Conservation (phyloP, 75 land plant species). For the Isoetes taiwanensis region DNA sequence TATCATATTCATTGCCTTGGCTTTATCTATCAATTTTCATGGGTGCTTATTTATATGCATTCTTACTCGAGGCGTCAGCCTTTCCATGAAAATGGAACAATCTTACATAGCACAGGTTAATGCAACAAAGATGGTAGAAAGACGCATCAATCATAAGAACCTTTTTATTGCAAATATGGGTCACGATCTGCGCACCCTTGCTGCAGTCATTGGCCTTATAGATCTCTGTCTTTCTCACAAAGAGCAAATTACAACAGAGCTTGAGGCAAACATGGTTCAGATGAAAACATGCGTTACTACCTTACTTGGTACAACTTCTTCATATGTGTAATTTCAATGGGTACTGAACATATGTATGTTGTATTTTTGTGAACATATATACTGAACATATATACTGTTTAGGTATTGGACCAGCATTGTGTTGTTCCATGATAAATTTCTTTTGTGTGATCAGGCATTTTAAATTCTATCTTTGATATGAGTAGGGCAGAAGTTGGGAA, state of each 20-base stretch:
- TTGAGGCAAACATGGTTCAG: slow-evolving; percentile 2
- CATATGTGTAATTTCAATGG: no score
- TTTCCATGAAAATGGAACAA: slow-evolving; percentile 6
- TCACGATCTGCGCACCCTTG: slow-evolving; percentile 1
- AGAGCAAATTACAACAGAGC: neutral
- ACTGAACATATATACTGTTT: no score
- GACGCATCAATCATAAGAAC: slow-evolving; percentile 1
- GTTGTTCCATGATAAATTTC: no score
- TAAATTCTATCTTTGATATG: slow-evolving; percentile 1
- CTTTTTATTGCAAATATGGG: neutral
- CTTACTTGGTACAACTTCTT: neutral
- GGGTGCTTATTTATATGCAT: neutral
- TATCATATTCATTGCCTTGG: neutral
- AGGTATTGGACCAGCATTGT: no score
- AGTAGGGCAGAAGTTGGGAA: slow-evolving; percentile 1
- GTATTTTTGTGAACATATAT: no score
- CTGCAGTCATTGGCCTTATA: neutral
- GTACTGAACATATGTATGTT: no score
- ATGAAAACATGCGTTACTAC: neutral
- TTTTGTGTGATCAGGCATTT: neutral
- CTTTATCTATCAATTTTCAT: neutral
- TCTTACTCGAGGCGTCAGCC: neutral
- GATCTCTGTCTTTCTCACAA: slow-evolving; percentile 7
- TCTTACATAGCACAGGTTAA: slow-evolving; percentile 8
- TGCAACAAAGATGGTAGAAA: neutral